Base-by-base conservation (phyloP, 2,329 filamentous ascomycete genomes). In the Xylaria sp. region DNA sequence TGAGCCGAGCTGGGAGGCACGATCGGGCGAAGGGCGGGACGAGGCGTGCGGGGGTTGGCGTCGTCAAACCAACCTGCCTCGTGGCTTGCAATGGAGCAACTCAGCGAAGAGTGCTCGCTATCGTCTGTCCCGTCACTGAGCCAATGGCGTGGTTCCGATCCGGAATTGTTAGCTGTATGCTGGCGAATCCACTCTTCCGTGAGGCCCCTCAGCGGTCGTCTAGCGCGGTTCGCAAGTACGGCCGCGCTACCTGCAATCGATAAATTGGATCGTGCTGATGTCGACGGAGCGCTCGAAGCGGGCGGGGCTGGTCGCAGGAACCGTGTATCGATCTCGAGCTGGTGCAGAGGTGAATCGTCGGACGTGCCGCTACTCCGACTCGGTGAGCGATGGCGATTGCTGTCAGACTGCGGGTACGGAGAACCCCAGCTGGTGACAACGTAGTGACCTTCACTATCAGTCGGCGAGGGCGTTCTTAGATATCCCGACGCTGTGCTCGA, bases 351-450 rank as follows among this genome's bases (percentile, higher is more conserved):
- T 50, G 80, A 83, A 63, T 83, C 83, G 68, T 85, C 83, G 2
- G 83, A 86, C 59, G 75, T 75, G 67, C 81, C 83, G 72, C 83
- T 87, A 70, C 81, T 82, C 65, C 79, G 77, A 67, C 82, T 84
- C 63, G 78, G 75, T 57, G 75, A 75, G 55, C 79, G 79, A 57
- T 80, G 76, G 61, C 80, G 74, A 51, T 71, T 74, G 66, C 72
- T 74, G 59, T 83, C 88, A 46, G 87, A 82, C 63, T 81, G 82
- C 58, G 89, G 87, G 76, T 96, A 96, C 19, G 92, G 92, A 57
- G 92, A 96, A 59, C 92, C 92, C 92, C 92, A 96, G 72, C 88
- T 92, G 53, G 91, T 88, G 52, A 91, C 94, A 62, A 81, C 80
- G 73, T 83, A 85, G 59, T 74, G 75, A 48, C 69, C 70, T 54